Evolutionary conservation across 2,329 filamentous ascomycete species (phyloP), one percentile per base, ranked within the genome.

Genomic region (Neurospora sp.): DNA sequence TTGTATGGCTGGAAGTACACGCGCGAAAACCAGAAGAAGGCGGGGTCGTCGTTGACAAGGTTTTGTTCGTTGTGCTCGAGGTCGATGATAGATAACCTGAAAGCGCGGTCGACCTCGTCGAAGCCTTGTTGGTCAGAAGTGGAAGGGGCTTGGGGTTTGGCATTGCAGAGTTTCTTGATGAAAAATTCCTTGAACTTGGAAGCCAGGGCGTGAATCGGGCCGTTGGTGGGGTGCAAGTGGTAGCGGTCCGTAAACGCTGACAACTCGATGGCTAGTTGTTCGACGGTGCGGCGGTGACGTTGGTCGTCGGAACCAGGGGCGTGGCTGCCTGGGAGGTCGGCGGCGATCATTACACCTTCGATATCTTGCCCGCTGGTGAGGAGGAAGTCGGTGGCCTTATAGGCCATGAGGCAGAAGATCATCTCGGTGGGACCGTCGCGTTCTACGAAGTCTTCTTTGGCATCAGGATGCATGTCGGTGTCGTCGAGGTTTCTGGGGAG

Each of bases 401-500:
- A 84, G 4, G 81, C 78, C 10, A 87, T 77, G 39, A 89, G 74
- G 71, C 83, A 82, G 71, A 87, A 87, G 0, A 85, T 84, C 87
- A 89, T 89, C 71, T 89, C 87, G 0, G 87, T 89, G 2, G 87
- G 86, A 0, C 86, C 86, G 1, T 87, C 84, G 23, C 83, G 83
- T 13, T 84, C 80, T 62, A 82, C 80, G 1, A 87, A 77, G 0
- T 84, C 82, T 69, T 86, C 82, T 8, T 81, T 82, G 40, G 86
- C 85, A 2, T 81, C 81, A 1, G 85, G 86, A 70, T 84, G 84
- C 0, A 90, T 79, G 72, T 89, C 87, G 28, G 82, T 81, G 73
- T 90, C 87, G 76, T 88, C 86, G 70, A 89, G 78, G 71, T 89
- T 89, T 67, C 80, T 80, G 6, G 87, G 87, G 71, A 80, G 77